Percentiles rank a stretch among this genome's conserved stretches.
These are phyloP conservation scores for Zymoseptoria brevis DNA, from an alignment of 2,329 filamentous ascomycete genomes.

Conservation along the genomic window DNA sequence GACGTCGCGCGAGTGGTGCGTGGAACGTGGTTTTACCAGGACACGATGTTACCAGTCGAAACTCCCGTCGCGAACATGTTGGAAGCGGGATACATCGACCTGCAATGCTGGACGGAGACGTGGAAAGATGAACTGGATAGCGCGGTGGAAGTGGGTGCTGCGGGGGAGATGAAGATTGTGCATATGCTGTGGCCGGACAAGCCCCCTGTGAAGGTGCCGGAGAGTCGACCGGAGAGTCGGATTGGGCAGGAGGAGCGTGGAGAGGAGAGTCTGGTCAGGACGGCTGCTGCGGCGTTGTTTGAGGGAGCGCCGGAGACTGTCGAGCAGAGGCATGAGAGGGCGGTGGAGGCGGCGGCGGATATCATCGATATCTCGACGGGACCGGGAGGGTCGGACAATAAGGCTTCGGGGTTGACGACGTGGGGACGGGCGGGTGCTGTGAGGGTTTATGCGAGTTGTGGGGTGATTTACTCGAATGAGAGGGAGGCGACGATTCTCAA, in stretches of 20 bases:
- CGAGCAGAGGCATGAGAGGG: conserved; percentile 37
- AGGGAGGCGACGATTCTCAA: conserved; percentile 76
- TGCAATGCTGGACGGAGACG: conserved; percentile 74
- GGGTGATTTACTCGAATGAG: conserved; percentile 78
- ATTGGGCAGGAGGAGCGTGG: conserved; percentile 8
- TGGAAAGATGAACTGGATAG: conserved; percentile 88
- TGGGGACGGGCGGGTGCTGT: conserved; percentile 38
- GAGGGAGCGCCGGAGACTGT: conserved; percentile 33
- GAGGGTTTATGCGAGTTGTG: conserved; percentile 61
- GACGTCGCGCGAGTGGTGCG: conserved; percentile 75
- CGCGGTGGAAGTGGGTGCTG: conserved; percentile 79
- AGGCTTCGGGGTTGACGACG: conserved; percentile 37
- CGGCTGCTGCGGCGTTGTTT: conserved; percentile 22
- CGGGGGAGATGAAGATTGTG: conserved; percentile 84
- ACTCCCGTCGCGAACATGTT: conserved; percentile 81
- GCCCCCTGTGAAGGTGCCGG: conserved; percentile 45
- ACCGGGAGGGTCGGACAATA: conserved; percentile 40
- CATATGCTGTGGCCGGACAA: conserved; percentile 72
- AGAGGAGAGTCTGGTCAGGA: conserved; percentile 17
- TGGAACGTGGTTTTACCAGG: conserved; percentile 95
- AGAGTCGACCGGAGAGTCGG: conserved; percentile 36
- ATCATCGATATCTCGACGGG: conserved; percentile 42
- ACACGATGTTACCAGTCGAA: conserved; percentile 86
- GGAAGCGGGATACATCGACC: conserved; percentile 79
- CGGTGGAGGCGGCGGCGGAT: conserved; percentile 39